These are phyloP conservation scores for Boletus vermiculosoides DNA, from an alignment of 768 basidiomycete species.

Conservation along the genomic window DNA sequence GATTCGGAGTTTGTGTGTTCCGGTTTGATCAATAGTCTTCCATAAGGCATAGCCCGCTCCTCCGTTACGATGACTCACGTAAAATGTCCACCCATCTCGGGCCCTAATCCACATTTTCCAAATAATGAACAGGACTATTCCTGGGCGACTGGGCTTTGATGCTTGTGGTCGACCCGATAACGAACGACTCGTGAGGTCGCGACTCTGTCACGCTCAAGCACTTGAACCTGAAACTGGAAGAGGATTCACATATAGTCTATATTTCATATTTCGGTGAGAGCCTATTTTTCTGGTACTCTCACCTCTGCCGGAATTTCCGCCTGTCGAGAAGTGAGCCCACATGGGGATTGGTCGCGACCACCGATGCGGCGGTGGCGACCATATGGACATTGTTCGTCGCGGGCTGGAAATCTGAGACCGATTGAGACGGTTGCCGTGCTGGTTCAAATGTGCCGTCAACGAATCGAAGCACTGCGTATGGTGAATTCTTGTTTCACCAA, in stretches of 20 bases:
- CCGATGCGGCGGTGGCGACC: not conserved
- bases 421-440: conserved; percentile 13
- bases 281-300: not conserved
- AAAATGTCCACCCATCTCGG: conserved; percentile 17
- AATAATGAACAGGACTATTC: conserved; percentile 1
- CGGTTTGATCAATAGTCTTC: conserved; percentile 7
- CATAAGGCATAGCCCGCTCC: conserved; percentile 9
- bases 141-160: not conserved
- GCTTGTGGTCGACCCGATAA: not conserved
- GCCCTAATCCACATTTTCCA: not conserved
- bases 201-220: not conserved
- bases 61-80: conserved; percentile 17
- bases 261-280: not conserved
- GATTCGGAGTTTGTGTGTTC: conserved; percentile 5
- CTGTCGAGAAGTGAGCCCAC: not conserved
- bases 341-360: not conserved
- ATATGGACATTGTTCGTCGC: conserved; percentile 4
- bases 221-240: not conserved
- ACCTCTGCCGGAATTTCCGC: not conserved
- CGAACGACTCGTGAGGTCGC: not conserved
- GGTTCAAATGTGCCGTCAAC: conserved; percentile 17
- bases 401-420: not conserved
- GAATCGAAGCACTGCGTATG: conserved; percentile 8
- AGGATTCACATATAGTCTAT: conserved; percentile 1
- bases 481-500: conserved; percentile 17